Base-by-base conservation (phyloP, 2,329 filamentous ascomycete species). In the Beauveria medogensis region DNA sequence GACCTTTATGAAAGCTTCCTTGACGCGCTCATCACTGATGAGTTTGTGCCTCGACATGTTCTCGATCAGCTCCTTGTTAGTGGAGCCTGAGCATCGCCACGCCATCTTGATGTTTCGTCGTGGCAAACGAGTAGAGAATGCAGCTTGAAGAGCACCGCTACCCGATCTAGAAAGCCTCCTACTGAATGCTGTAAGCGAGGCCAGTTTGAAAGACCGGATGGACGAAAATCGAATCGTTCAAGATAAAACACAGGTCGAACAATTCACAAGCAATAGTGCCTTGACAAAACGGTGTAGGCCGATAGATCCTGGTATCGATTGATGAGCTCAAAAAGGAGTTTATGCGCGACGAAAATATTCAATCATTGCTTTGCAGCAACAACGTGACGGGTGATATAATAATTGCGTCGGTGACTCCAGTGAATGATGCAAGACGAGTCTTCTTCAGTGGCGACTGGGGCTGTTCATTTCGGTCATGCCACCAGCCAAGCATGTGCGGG, bases 51-150 rank as follows among this genome's bases (percentile, higher is more conserved):
- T 79, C 71, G 79, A 86, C 61, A 99, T 80, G 71, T 96, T 96
- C 66, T 87, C 82, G 64, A 97, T 80, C 54, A 99, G 81, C 61
- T 86, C 86, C 46, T 76, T 74, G 72, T 97, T 97, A 30, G 85
- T 84, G 5, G 76, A 75, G 63, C 91, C 93, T 7, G 88, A 89
- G 73, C 89, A 91, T 66, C 85, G 84, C 94, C 94, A 99, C 63
- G 93, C 92, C 94, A 99, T 97, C 63, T 63, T 73, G 67, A 72
- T 58, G 55, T 55, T 56, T 12, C 60, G 58, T 37, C 61, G 53
- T 34, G 52, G 28, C 16, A 53, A 54, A 24, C 24, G 47, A n/a
- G 47, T 62, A 16, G 63, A 55, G 12, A 46, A 51, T 5, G 51
- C 20, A 37, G 20, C 26, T 50, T 55, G 51, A 24, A 65, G 50